These are phyloP conservation scores for Penicillium parvum DNA, from an alignment of 495 filamentous ascomycete genomes.

Conservation along the genomic window DNA sequence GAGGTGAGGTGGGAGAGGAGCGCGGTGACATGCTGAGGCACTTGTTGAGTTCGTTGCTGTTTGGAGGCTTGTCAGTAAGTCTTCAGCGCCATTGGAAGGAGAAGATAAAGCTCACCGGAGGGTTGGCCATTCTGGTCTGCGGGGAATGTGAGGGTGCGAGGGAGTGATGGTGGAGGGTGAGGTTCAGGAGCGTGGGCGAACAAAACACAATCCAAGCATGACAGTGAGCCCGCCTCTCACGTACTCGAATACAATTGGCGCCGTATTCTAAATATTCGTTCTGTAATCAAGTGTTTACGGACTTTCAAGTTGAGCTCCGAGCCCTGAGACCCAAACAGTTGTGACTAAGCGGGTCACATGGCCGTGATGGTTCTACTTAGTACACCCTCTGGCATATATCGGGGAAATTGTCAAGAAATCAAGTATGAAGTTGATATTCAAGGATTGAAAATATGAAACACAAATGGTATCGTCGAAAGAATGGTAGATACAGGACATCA, in stretches of 20 bases:
- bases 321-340: slow-evolving; percentile 5
- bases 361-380: neutral
- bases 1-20: slow-evolving; percentile 49
- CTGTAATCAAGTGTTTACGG: too few relatives aligned
- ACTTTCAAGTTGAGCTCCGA: too few relatives aligned
- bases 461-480: slow-evolving; percentile 30
- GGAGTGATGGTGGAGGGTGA: slow-evolving; percentile 1
- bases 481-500: slow-evolving; percentile 1
- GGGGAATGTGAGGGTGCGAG: slow-evolving; percentile 2
- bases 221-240: neutral
- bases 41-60: slow-evolving; percentile 23
- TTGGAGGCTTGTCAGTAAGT: neutral
- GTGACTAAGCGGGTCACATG: slow-evolving; percentile 16
- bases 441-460: slow-evolving; percentile 3
- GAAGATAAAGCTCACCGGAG: neutral
- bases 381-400: neutral
- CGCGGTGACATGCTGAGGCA: slow-evolving; percentile 43
- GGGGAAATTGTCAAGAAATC: neutral
- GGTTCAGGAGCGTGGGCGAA: neutral
- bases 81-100: neutral
- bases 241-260: too few relatives aligned
- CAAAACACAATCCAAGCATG: neutral
- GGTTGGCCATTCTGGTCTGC: slow-evolving; percentile 11
- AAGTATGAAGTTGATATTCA: neutral
- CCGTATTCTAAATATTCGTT: too few relatives aligned